Evolutionary conservation across 129 eudicot species (phyloP).

Genomic region (Silybum marianum): DNA sequence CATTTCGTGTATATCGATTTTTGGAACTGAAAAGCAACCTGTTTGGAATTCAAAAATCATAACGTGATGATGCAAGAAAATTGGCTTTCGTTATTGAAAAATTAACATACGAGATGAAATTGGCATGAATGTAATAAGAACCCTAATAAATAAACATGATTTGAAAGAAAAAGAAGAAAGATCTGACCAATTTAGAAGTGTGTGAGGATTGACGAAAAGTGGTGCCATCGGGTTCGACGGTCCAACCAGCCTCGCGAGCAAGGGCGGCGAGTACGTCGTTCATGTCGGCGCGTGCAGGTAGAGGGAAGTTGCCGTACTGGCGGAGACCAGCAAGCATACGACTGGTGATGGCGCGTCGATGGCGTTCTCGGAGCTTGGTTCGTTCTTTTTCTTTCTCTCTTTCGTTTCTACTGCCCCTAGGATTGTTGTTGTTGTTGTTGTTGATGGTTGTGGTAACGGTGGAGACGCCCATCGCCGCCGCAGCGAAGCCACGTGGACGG

Average conservation of each 20-base stretch:
- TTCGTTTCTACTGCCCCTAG: conserved; percentile 44
- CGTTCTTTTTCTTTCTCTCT: conserved; percentile 76
- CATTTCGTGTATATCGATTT: neutral
- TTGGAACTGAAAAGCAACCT: neutral
- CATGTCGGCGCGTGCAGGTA: conserved; percentile 76
- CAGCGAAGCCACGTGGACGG: conserved; percentile 80
- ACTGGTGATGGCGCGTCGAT: conserved; percentile 76
- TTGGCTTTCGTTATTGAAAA: neutral
- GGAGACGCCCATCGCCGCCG: conserved; percentile 42
- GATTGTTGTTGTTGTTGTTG: conserved; percentile 18
- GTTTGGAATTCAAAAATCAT: neutral
- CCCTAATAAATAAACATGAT: conserved; percentile 4
- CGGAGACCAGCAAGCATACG: conserved; percentile 76
- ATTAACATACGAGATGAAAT: conserved; percentile 4
- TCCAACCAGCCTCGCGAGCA: conserved; percentile 74
- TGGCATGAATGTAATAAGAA: conserved; percentile 3
- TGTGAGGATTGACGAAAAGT: conserved; percentile 48
- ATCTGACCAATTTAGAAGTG: conserved; percentile 19
- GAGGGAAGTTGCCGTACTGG: conserved; percentile 65
- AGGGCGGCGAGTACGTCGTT: conserved; percentile 74
- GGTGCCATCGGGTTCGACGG: conserved; percentile 61
- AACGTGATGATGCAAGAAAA: neutral
- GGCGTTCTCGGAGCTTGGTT: conserved; percentile 72
- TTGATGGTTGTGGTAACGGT: conserved; percentile 19
- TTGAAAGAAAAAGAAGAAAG: neutral